Conservation (phyloP, 2,329 filamentous ascomycete genomes). For the Beauveria scarabaeidicola region DNA sequence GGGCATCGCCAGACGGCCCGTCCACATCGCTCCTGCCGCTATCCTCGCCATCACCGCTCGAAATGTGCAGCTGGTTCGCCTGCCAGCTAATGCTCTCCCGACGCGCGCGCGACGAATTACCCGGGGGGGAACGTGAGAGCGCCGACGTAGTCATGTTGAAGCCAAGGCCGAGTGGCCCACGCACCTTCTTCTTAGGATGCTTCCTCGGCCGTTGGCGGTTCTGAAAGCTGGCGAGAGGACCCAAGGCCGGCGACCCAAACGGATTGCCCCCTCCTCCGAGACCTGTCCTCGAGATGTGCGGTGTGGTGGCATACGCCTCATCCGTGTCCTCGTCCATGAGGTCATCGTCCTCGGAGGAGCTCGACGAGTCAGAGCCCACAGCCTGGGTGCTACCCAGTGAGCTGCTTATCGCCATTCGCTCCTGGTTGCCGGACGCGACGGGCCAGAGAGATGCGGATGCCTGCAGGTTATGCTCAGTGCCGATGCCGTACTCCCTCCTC, state of each 20-base stretch:
- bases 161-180: constrained; percentile 40
- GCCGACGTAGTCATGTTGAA: constrained; percentile 36
- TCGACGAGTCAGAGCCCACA: constrained; percentile 70
- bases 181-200: constrained; percentile 51
- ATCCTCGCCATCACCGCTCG: constrained; percentile 59
- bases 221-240: constrained; percentile 74
- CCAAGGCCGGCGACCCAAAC: constrained; percentile 12
- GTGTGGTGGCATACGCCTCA: constrained; percentile 74
- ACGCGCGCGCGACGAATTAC: constrained; percentile 44
- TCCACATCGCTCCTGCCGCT: constrained; percentile 50
- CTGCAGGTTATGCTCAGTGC: constrained; percentile 46
- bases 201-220: constrained; percentile 64
- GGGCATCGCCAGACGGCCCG: constrained; percentile 43
- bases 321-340: constrained; percentile 67
- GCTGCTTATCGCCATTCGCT: constrained; percentile 66
- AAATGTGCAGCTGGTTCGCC: constrained; percentile 79
- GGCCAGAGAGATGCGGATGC: constrained; percentile 61
- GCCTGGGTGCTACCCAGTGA: constrained; percentile 67
- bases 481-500: constrained; percentile 37
- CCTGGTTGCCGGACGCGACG: constrained; percentile 59
- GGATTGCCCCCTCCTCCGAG: neutral
- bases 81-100: constrained; percentile 87
- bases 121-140: constrained; percentile 68
- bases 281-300: constrained; percentile 50
- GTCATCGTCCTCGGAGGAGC: constrained; percentile 61